Evolutionary conservation across 2,329 filamentous ascomycete species (phyloP), one percentile per base, ranked within the genome.

Genomic region (Dendryphion nanum): DNA sequence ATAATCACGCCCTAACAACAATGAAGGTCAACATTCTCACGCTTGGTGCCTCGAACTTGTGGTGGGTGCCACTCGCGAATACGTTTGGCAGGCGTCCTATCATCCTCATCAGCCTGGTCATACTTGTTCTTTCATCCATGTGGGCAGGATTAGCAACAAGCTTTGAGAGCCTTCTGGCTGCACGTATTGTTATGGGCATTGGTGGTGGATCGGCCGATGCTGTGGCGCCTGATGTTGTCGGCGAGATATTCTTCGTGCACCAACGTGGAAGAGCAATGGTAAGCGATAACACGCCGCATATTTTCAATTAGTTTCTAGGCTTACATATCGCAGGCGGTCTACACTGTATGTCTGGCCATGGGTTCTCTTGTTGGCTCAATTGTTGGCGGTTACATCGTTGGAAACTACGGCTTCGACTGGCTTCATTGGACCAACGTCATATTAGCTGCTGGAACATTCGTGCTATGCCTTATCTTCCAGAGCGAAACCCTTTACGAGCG

Each of bases 221-320:
- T 13, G 54, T 70, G 13, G 59, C 66, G 6, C 67, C 67, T 5
- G 64, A 65, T 46, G 58, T 68, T 7, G 57, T 70, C 7, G 67
- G 66, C 1, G 67, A 70, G 36, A 55, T 68, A 2, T 70, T 69
- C 47, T 71, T 70, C 38, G 57, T 69, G 17, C 68, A 69, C 35
- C 57, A 69, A 40, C 57, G 64, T 13, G 67, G 67, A 26, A 55
- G 67, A 30, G 66, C 64, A 3, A 63, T 70, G 58, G 64, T 64
- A 35, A 50, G 33, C 20, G 7, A 14, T 29, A 16, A n/a, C n/a
- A n/a, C n/a, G n/a, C n/a, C n/a, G n/a, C n/a, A n/a, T n/a, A 6
- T 45, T 36, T 28, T 24, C 4, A 23, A 30, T 30, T 30, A 14
- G 29, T 8, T 15, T 28, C 14, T 4, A 7, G 10, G n/a, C 31